phyloP scores from a whole-genome alignment of 164 flowering plant species.

The Annona squamosa region DNA sequence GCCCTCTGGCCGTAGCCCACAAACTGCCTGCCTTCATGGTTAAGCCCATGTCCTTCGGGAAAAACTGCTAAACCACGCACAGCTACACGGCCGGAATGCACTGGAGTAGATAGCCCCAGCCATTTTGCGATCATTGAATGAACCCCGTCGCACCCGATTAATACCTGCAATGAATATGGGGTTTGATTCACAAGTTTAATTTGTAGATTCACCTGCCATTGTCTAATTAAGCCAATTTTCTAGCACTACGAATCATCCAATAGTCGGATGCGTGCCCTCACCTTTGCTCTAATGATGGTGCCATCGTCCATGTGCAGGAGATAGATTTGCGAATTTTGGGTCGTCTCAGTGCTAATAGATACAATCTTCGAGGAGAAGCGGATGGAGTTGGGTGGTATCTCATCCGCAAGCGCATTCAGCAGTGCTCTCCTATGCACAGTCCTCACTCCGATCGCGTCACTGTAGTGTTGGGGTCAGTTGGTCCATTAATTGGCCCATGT shows the following conservation, averaged over 20 bases:
- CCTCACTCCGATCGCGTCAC: slow-evolving; percentile 12
- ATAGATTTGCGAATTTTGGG: slow-evolving; percentile 8
- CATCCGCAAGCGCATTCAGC: slow-evolving; percentile 32
- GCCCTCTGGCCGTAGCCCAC: slow-evolving; percentile 19
- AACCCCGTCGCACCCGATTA: slow-evolving; percentile 61
- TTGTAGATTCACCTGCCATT: too few relatives aligned
- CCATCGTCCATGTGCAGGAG: slow-evolving; percentile 28
- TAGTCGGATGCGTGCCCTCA: background rate
- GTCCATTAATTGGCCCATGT: background rate
- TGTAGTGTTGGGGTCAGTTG: background rate
- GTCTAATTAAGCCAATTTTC: too few relatives aligned
- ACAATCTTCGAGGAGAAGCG: slow-evolving; percentile 30
- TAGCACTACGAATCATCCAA: too few relatives aligned
- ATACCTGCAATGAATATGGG: slow-evolving; percentile 15
- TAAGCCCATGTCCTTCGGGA: slow-evolving; percentile 43
- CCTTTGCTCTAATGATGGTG: slow-evolving; percentile 30
- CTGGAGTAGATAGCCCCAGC: slow-evolving; percentile 34
- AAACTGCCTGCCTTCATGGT: slow-evolving; percentile 25
- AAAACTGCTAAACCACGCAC: slow-evolving; percentile 35
- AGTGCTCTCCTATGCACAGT: slow-evolving; percentile 26
- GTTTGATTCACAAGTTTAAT: too few relatives aligned
- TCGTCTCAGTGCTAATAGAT: slow-evolving; percentile 18
- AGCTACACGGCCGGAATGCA: slow-evolving; percentile 34
- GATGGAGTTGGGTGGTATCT: slow-evolving; percentile 24
- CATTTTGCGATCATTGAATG: slow-evolving; percentile 46